phyloP scores from a whole-genome alignment of 2,329 filamentous ascomycete genomes.

The Colletotrichum salicis region DNA sequence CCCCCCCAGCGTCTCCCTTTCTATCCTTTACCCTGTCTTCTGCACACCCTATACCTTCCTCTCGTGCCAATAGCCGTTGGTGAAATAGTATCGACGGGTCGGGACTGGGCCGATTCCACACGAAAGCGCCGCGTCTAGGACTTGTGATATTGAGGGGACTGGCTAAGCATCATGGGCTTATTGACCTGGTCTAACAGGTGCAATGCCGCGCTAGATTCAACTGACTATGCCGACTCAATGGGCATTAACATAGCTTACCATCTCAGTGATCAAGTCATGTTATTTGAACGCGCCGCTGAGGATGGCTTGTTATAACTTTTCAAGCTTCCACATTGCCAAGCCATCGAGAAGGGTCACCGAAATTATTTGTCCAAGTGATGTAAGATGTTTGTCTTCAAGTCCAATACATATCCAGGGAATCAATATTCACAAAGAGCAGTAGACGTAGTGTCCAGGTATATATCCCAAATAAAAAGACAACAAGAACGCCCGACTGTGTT shows the following conservation, averaged over 20 bases:
- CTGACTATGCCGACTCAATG: no score
- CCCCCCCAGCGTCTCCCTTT: background rate
- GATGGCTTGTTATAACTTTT: no score
- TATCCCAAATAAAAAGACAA: background rate
- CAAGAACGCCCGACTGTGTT: slow-evolving; percentile 9
- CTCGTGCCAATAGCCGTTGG: background rate
- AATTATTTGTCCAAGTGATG: background rate
- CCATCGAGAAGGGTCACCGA: background rate
- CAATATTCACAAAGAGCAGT: slow-evolving; percentile 25
- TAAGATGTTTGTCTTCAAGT: background rate
- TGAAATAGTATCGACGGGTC: background rate
- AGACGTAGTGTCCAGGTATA: slow-evolving; percentile 33
- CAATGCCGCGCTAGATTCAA: background rate
- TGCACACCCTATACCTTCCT: background rate
- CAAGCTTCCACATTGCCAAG: no score
- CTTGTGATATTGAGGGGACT: background rate
- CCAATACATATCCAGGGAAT: slow-evolving; percentile 3
- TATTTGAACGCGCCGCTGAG: no score
- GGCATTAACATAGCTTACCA: no score
- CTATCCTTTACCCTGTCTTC: background rate
- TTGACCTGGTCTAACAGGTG: background rate
- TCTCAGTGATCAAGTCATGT: no score
- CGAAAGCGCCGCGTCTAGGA: no score
- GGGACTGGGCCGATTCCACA: background rate
- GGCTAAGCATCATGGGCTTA: no score